Percentiles rank a stretch among this genome's conserved stretches.
Conservation (phyloP, 257 asterid genomes). For the Nicotiana tomentosiformis region DNA sequence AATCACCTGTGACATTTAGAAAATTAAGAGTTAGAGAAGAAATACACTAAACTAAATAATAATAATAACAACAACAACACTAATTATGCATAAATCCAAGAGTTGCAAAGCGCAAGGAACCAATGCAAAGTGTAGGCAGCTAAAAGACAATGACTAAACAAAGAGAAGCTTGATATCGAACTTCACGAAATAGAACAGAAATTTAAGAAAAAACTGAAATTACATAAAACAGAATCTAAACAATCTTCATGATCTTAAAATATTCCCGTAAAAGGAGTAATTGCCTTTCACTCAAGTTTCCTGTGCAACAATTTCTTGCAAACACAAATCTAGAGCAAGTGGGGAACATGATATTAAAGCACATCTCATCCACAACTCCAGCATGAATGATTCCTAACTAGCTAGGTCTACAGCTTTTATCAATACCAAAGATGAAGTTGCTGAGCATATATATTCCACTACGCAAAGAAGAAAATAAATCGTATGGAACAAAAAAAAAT, state of each 20-base stretch:
- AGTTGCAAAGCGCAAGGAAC: background rate
- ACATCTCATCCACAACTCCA: background rate
- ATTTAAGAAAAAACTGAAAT: background rate
- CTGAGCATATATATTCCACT: background rate
- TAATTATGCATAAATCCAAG: background rate
- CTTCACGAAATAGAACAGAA: background rate
- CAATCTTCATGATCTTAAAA: background rate
- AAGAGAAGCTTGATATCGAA: background rate
- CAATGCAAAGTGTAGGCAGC: background rate
- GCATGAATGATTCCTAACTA: background rate
- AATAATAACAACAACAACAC: background rate
- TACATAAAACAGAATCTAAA: background rate
- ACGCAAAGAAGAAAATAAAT: background rate
- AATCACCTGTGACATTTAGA: conserved; percentile 43
- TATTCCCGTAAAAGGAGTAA: background rate
- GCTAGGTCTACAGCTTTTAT: background rate
- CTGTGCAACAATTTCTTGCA: background rate
- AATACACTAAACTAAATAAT: background rate
- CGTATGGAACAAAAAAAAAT: background rate
- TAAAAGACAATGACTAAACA: background rate
- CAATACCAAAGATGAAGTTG: background rate
- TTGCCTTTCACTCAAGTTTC: background rate
- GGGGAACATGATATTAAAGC: background rate
- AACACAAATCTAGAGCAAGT: background rate
- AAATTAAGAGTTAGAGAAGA: background rate